Percentiles rank a stretch among this genome's conserved stretches.
These are phyloP conservation scores for Vanrija sp. DNA, from an alignment of 1,284 basidiomycete species.

Conservation along the genomic window DNA sequence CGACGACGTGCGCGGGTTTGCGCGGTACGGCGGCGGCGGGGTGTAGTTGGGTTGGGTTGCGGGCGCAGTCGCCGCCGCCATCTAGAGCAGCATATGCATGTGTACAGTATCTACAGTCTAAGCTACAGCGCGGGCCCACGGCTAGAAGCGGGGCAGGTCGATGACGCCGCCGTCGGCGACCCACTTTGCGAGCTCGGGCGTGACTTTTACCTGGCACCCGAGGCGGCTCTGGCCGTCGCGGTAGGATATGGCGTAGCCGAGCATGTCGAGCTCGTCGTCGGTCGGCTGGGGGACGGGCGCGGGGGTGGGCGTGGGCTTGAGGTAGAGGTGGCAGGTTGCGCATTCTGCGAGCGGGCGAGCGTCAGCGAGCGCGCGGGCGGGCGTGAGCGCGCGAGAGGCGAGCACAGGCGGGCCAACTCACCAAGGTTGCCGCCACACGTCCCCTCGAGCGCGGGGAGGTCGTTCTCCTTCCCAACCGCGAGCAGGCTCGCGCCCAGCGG, in stretches of 20 bases:
- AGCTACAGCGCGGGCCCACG: background rate
- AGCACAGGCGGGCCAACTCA: slow-evolving; percentile 18
- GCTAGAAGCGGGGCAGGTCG: slow-evolving; percentile 38
- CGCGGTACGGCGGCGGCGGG: slow-evolving; percentile 24
- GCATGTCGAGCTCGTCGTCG: slow-evolving; percentile 49
- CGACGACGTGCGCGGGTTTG: slow-evolving; percentile 35
- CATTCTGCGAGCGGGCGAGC: slow-evolving; percentile 36
- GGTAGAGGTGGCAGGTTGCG: slow-evolving; percentile 49
- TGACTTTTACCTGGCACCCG: slow-evolving; percentile 48
- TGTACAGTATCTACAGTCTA: background rate
- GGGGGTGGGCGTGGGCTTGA: slow-evolving; percentile 16
- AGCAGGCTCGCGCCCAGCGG: slow-evolving; percentile 39
- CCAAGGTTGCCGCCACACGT: slow-evolving; percentile 48
- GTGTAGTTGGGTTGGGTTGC: no score
- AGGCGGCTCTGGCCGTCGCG: slow-evolving; percentile 39
- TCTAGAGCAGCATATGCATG: background rate
- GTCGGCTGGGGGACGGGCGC: slow-evolving; percentile 32
- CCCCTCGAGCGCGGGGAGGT: slow-evolving; percentile 47
- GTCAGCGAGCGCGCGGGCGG: background rate
- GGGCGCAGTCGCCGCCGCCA: background rate
- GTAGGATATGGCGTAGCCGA: slow-evolving; percentile 42
- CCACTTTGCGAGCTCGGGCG: slow-evolving; percentile 39
- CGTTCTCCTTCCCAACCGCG: slow-evolving; percentile 37
- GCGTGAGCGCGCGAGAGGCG: background rate
- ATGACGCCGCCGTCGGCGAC: slow-evolving; percentile 35